A percentile compares a stretch with the other conserved stretches of the same genome.
Conservation (phyloP, 177 flowering plant species). For the Viscum album region DNA sequence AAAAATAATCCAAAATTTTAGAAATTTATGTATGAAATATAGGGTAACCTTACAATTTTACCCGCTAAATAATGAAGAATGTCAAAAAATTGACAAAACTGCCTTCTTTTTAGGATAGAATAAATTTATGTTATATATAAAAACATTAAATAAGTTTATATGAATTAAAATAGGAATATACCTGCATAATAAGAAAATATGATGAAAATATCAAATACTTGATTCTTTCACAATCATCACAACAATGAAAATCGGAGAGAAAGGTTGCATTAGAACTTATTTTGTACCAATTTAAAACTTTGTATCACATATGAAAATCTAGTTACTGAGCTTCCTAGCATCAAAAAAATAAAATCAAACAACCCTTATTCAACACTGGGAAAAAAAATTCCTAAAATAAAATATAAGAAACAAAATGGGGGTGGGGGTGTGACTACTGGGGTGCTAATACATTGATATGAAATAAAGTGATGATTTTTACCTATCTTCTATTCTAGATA, state of each 20-base stretch:
- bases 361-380: neutral
- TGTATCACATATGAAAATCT: conserved; percentile 80
- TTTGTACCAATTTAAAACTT: conserved; percentile 73
- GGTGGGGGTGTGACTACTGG: too few species aligned
- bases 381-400: neutral
- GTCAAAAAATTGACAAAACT: too few species aligned
- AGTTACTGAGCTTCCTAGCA: conserved; percentile 55
- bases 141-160: too few species aligned
- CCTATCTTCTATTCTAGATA: conserved; percentile 58
- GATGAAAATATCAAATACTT: conserved; percentile 34
- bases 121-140: too few species aligned
- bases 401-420: conserved; percentile 16
- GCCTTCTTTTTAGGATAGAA: too few species aligned
- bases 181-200: too few species aligned
- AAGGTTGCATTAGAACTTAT: conserved; percentile 63
- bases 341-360: conserved; percentile 30
- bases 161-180: too few species aligned
- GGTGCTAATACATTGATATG: conserved; percentile 76
- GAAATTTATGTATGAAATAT: too few species aligned
- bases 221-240: conserved; percentile 81
- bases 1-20: too few species aligned
- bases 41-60: too few species aligned
- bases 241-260: conserved; percentile 80
- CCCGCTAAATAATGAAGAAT: too few species aligned
- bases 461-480: conserved; percentile 68